Evolutionary conservation across 352 stramenopile species (phyloP).

Genomic region (Phytophthora lateralis): DNA sequence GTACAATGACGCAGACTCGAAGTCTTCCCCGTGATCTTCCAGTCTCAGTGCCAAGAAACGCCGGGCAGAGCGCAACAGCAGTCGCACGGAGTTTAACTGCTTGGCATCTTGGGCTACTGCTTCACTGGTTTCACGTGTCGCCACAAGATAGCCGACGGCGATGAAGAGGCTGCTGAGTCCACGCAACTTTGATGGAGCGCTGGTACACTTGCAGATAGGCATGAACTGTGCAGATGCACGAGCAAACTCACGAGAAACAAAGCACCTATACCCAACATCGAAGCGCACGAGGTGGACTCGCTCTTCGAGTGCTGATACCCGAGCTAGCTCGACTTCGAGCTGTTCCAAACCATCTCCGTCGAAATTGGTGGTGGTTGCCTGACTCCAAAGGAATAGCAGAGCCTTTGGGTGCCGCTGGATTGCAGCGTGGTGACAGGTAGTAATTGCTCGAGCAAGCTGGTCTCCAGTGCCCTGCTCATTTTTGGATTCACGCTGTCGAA

Average conservation of each 20-base stretch:
- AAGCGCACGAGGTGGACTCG: constrained; percentile 44
- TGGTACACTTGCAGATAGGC: constrained; percentile 42
- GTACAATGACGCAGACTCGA: constrained; percentile 33
- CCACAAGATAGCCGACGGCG: constrained; percentile 37
- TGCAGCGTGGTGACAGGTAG: constrained; percentile 11
- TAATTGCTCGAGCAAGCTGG: constrained; percentile 5
- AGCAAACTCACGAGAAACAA: constrained; percentile 35
- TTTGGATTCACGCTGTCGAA: constrained; percentile 23
- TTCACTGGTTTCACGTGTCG: neutral
- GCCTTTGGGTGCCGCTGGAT: constrained; percentile 31
- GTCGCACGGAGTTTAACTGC: constrained; percentile 37
- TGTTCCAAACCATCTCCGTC: constrained; percentile 6
- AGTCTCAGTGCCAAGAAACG: constrained; percentile 34
- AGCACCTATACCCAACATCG: constrained; percentile 38
- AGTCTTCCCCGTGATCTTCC: constrained; percentile 29
- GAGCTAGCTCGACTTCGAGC: constrained; percentile 18
- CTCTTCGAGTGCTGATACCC: constrained; percentile 20
- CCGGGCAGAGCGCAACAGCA: constrained; percentile 45
- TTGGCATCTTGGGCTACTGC: constrained; percentile 22
- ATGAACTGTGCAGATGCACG: constrained; percentile 38
- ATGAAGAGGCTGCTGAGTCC: constrained; percentile 50
- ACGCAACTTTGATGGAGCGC: constrained; percentile 41
- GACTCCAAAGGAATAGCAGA: constrained; percentile 49
- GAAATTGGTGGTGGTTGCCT: constrained; percentile 13
- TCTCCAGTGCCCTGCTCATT: constrained; percentile 4